Base-by-base conservation (phyloP, 768 basidiomycete species). In the Chalciporus sphaerocephalus region DNA sequence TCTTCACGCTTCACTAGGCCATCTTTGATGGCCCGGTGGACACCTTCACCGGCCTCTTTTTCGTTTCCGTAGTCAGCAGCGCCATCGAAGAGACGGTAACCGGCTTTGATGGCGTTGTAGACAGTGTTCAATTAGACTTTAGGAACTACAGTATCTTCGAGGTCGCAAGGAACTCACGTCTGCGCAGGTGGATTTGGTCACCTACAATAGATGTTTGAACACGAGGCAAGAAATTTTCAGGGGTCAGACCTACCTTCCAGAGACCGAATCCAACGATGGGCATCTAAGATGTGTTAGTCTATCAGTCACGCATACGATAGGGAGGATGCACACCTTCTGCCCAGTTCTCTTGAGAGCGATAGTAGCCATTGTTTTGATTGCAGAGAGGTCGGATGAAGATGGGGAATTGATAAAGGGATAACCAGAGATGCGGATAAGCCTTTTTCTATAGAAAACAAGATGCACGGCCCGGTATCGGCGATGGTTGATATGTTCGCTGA, bases 41-140 rank as follows among this genome's bases (percentile, higher is more conserved):
- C 75, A 52, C 91, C 91, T 56, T 82, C 74, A 2, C 87, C 90
- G 5, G 86, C 85, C 24, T 92, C 82, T 58, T 83, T 87, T 68
- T 95, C 92, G 53, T 95, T 94, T 7, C 87, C 91, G 62, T 92
- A 92, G 68, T 90, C 88, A 53, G 81, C 80, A 24, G 90, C 90
- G 49, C 87, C 85, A 46, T 92, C 91, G 44, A 95, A 74, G 44
- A 95, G 84, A 50, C 92, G 81, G 63, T 91, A 92, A 1, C 92
- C 92, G 20, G 75, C 72, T 64, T 90, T 90, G 69, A 93, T 85
- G 15, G 92, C 89, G 46, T 83, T 69, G 73, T 91, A 92, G 40
- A 94, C 90, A 42, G 78, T 81, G 79, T 89, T 56, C 28, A 38
- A 34, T 27, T n/a, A 11, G 17, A 42, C 5, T 17, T 59, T 30